Base-by-base conservation (phyloP, 1,284 basidiomycete species). In the Cutaneotrichosporon cyanovorans region DNA sequence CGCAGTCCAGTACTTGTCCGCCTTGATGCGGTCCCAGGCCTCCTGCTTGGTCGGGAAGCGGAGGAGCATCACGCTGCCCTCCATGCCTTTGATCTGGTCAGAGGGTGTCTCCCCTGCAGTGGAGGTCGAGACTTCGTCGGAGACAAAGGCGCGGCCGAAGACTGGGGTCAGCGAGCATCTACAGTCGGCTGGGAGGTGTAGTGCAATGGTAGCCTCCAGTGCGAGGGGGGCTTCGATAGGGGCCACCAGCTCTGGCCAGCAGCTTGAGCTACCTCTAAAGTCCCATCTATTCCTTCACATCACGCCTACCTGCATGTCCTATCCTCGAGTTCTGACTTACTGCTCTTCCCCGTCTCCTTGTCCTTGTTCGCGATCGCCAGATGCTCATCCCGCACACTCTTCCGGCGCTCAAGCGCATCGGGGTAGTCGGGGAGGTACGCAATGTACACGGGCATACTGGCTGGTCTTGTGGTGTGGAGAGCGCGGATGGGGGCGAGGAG, bases 341-440 rank as follows among this genome's bases (percentile, higher is more conserved):
- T 45, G 28, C 40, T 46, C 18, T 18, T 23, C 1, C 54, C 54
- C n/a, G 35, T 36, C 36, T 45, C 42, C 48, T 56, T 56, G 36
- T 51, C 50, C 54, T 52, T 38, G 10, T 18, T 42, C 12, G 50
- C 39, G 8, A 28, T 45, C 7, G 23, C 58, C 28, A 66, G 54
- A 48, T 68, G 68, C 15, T 55, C 56, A 0, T 59, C 53, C 20
- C 68, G 53, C 23, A 63, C 65, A n/a, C 51, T 50, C n/a, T 63
- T 47, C n/a, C 68, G 51, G 46, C 60, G 53, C 40, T 62, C 55
- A 28, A 70, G 57, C 25, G 55, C 50, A 50, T 67, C 54, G 8
- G 66, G 61, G 53, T 67, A 61, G 55, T 70, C 68, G 20, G 68
- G 66, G 46, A 63, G 63, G 59, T 64, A 66, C 51, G 48, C 50